Percentiles rank a stretch among this genome's conserved stretches.
These are phyloP conservation scores for Fusarium citri DNA, from an alignment of 2,329 filamentous ascomycete species.

Conservation along the genomic window DNA sequence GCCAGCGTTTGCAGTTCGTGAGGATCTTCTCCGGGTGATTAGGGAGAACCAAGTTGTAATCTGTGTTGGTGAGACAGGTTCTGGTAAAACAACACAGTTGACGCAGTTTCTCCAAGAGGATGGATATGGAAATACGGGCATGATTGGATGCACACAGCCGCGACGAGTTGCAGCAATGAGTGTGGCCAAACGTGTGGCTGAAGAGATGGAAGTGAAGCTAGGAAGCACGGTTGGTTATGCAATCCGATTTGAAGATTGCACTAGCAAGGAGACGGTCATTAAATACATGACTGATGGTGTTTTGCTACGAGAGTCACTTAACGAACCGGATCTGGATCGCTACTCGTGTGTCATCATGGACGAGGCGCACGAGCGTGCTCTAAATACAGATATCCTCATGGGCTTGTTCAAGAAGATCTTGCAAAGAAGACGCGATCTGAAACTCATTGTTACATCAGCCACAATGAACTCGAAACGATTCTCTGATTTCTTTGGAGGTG, in stretches of 20 bases:
- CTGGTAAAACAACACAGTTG: constrained; percentile 96
- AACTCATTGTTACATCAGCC: constrained; percentile 96
- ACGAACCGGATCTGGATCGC: constrained; percentile 90
- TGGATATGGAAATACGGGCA: constrained; percentile 85
- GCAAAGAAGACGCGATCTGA: constrained; percentile 87
- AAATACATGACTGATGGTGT: constrained; percentile 99
- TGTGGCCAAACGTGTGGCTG: constrained; percentile 96
- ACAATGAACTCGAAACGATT: constrained; percentile 99
- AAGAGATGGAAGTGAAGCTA: constrained; percentile 96
- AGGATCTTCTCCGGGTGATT: constrained; percentile 91
- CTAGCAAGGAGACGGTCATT: constrained; percentile 92
- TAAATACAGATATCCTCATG: constrained; percentile 98
- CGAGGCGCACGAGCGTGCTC: constrained; percentile 94
- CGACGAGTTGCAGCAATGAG: constrained; percentile 98
- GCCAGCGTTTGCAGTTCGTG: constrained; percentile 94
- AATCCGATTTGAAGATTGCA: constrained; percentile 98
- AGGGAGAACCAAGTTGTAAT: constrained; percentile 97
- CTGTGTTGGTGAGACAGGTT: constrained; percentile 96
- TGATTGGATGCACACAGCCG: constrained; percentile 97
- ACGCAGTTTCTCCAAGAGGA: constrained; percentile 97
- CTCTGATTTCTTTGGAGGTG: constrained; percentile 94
- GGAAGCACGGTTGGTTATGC: constrained; percentile 93
- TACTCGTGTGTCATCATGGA: constrained; percentile 99
- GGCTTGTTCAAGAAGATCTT: constrained; percentile 97
- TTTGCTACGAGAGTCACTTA: constrained; percentile 89